Conservation (phyloP, 129 eudicot species). For the Ambrosia trifida region DNA sequence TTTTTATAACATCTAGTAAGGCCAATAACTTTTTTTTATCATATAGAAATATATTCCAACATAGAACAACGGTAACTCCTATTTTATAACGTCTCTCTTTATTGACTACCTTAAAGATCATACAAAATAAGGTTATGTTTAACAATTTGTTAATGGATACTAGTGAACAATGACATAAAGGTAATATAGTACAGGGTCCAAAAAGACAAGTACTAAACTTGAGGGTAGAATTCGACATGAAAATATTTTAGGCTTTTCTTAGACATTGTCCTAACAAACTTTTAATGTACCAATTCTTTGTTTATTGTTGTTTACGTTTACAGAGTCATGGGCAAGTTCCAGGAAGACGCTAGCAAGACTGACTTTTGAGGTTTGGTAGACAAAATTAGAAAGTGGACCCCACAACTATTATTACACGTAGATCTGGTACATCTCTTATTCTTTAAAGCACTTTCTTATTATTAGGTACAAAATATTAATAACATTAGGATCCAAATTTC, state of each 20-base stretch:
- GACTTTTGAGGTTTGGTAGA: background rate
- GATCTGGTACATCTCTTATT: background rate
- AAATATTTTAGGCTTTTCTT: background rate
- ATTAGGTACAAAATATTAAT: too few relatives aligned
- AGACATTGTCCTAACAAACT: conserved; percentile 1
- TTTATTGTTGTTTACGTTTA: background rate
- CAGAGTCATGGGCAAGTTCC: conserved; percentile 3
- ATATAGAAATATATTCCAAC: too few relatives aligned
- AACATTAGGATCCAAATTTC: too few relatives aligned
- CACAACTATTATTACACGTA: background rate
- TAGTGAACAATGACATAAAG: background rate
- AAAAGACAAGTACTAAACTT: background rate
- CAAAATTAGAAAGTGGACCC: background rate
- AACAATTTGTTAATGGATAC: background rate
- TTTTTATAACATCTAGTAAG: too few relatives aligned
- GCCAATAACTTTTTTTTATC: too few relatives aligned
- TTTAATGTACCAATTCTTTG: too few relatives aligned
- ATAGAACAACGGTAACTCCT: too few relatives aligned
- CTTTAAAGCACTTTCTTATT: background rate
- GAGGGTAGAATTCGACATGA: background rate
- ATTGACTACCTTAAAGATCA: background rate
- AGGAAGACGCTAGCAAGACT: conserved; percentile 2
- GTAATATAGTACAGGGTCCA: background rate
- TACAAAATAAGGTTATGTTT: background rate
- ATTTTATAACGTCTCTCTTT: too few relatives aligned